These are phyloP conservation scores for Emericellopsis cladophorae DNA, from an alignment of 2,329 filamentous ascomycete species.

Conservation along the genomic window DNA sequence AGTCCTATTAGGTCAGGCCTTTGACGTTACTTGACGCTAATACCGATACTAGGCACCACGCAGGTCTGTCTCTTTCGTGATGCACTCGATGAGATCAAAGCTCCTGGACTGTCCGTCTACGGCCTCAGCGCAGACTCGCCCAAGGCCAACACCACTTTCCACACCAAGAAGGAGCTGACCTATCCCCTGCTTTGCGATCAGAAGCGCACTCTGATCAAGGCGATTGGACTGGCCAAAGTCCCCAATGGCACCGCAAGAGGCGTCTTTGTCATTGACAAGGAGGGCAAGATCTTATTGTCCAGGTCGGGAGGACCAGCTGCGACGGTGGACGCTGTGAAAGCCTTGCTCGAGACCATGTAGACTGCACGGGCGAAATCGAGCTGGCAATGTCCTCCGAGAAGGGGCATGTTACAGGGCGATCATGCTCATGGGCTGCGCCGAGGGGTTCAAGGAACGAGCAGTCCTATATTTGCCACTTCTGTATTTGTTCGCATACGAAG, in stretches of 20 bases:
- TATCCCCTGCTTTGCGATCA: slow-evolving; percentile 85
- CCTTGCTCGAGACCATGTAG: slow-evolving; percentile 39
- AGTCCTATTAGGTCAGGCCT: slow-evolving; percentile 20
- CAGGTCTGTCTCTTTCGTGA: slow-evolving; percentile 94
- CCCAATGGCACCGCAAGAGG: slow-evolving; percentile 73
- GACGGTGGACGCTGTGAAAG: slow-evolving; percentile 66
- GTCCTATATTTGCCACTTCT: too few relatives aligned
- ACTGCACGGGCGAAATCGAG: too few relatives aligned
- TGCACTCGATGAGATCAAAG: slow-evolving; percentile 61
- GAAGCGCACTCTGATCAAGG: slow-evolving; percentile 58
- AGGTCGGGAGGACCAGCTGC: slow-evolving; percentile 65
- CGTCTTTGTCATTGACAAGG: slow-evolving; percentile 76
- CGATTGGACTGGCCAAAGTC: slow-evolving; percentile 81
- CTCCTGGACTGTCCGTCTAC: slow-evolving; percentile 73
- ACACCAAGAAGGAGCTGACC: slow-evolving; percentile 78
- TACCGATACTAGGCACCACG: slow-evolving; percentile 57
- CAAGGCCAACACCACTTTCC: slow-evolving; percentile 88
- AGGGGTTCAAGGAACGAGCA: too few relatives aligned
- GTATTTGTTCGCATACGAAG: too few relatives aligned
- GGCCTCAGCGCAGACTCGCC: slow-evolving; percentile 80
- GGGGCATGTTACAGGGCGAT: too few relatives aligned
- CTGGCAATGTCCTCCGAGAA: too few relatives aligned
- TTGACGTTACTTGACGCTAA: background rate
- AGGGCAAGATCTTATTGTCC: slow-evolving; percentile 64
- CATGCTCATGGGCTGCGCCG: too few relatives aligned